Base-by-base conservation (phyloP, 805 yeast genomes). In the Lipomyces starkeyi region DNA sequence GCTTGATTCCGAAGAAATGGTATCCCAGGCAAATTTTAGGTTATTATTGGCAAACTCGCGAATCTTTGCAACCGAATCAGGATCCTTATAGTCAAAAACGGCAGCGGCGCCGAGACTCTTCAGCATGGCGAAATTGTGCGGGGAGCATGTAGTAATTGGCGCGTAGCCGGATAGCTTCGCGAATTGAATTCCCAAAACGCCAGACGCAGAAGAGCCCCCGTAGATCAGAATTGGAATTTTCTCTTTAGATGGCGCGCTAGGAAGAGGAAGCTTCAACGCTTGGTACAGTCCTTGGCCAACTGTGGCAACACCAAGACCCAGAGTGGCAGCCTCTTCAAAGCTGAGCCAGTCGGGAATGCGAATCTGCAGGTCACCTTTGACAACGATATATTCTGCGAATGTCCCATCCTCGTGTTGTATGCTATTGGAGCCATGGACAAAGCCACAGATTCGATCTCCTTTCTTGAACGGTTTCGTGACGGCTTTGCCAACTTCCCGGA, bases 161-260 rank as follows among this genome's bases (percentile, higher is more conserved):
- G 80, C 81, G 72, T 75, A 82, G 17, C 84, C 85, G 29, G 84
- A 68, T 47, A 80, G 74, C 73, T 85, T 85, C 34, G 89, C 89
- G 59, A 87, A 69, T 79, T 90, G 93, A 64, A 87, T 83, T 9
- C 87, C 85, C 25, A 80, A 57, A 59, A 80, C 81, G 34, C 91
- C 92, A 11, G 87, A 81, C 22, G 89, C 83, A 22, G 90, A 83
- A n/a, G 91, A 85, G 70, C 89, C 93, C 74, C 89, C 88, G 87
- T 88, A 86, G 58, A 87, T 79, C 62, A 87, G 74, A 57, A 87
- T 9, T 55, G 63, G 63, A 6, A 60, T 55, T 14, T 43, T 43
- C 22, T 43, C 34, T 14, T 54, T 54, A 1, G 61, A 32, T 11
- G 63, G 62, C 58, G 57, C 63, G 52, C 11, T 13, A 25, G 59